These are phyloP conservation scores for Fibroporia radiculosa DNA, from an alignment of 768 basidiomycete genomes.

Conservation along the genomic window DNA sequence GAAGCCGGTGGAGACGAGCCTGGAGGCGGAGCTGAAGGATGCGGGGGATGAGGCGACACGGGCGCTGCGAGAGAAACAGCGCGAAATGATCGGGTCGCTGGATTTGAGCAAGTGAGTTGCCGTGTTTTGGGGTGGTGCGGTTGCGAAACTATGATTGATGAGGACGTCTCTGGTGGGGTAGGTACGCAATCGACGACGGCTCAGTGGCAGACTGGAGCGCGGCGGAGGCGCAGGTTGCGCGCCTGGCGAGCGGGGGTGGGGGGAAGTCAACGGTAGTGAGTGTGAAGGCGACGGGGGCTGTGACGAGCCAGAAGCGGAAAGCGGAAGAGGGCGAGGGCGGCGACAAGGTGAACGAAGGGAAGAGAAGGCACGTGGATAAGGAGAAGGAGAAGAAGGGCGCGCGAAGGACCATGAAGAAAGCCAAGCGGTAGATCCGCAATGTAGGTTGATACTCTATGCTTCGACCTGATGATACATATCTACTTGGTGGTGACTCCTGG, in stretches of 20 bases:
- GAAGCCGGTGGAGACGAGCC: slow-evolving; percentile 22
- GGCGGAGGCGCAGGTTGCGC: slow-evolving; percentile 67
- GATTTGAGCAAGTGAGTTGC: slow-evolving; percentile 77
- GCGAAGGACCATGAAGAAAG: slow-evolving; percentile 38
- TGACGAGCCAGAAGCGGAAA: slow-evolving; percentile 54
- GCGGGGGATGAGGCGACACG: slow-evolving; percentile 64
- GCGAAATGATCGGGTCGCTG: slow-evolving; percentile 80
- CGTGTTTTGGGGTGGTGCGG: neutral
- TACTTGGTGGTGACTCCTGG: no score
- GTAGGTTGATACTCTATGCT: no score
- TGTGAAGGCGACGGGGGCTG: slow-evolving; percentile 42
- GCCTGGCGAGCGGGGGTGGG: slow-evolving; percentile 30
- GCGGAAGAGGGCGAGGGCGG: slow-evolving; percentile 32
- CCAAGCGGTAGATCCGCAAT: slow-evolving; percentile 24
- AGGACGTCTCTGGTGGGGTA: slow-evolving; percentile 21
- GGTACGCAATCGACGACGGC: slow-evolving; percentile 68
- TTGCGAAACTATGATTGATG: neutral
- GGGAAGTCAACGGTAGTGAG: slow-evolving; percentile 69
- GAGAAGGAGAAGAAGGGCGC: slow-evolving; percentile 40
- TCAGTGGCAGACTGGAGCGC: slow-evolving; percentile 59
- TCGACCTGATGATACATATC: no score
- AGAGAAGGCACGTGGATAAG: slow-evolving; percentile 20
- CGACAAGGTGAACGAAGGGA: no score
- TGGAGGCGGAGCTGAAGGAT: slow-evolving; percentile 33
- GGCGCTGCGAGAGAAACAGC: slow-evolving; percentile 58